A percentile compares a stretch with the other conserved stretches of the same genome.
Conservation (phyloP, 73 alveolate species). For the Stentor roeselii region DNA sequence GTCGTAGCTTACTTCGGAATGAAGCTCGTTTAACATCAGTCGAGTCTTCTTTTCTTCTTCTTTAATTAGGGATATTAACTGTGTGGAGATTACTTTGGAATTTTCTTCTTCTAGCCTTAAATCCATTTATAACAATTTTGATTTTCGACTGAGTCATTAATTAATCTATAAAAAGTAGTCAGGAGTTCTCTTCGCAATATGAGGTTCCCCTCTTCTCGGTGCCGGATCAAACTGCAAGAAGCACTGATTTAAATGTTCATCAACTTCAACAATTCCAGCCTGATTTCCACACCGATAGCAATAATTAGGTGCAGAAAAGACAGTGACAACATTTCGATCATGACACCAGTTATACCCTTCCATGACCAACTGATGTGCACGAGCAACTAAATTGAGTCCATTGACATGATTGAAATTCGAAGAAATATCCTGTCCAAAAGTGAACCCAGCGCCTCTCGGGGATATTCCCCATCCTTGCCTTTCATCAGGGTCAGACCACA, state of each 20-base stretch:
- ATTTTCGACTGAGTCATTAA: too few species aligned
- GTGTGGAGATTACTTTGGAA: too few species aligned
- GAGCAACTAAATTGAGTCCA: slow-evolving; percentile 66
- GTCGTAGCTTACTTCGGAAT: too few species aligned
- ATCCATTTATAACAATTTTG: too few species aligned
- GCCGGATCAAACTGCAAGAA: slow-evolving; percentile 72
- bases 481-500: slow-evolving; percentile 95
- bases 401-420: slow-evolving; percentile 44
- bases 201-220: slow-evolving; percentile 67
- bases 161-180: slow-evolving; percentile 54
- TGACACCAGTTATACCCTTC: slow-evolving; percentile 67
- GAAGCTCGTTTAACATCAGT: too few species aligned
- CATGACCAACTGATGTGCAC: slow-evolving; percentile 88
- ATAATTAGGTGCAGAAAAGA: slow-evolving; percentile 95
- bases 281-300: slow-evolving; percentile 95
- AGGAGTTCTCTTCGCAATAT: slow-evolving; percentile 59
- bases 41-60: too few species aligned
- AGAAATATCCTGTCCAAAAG: slow-evolving; percentile 71
- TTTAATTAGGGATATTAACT: too few species aligned
- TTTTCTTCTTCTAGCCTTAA: too few species aligned
- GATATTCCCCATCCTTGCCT: slow-evolving; percentile 91
- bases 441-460: slow-evolving; percentile 75
- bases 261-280: slow-evolving; percentile 78
- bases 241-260: slow-evolving; percentile 34
- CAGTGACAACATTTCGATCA: slow-evolving; percentile 80